phyloP scores from a whole-genome alignment of 257 asterid genomes.

The Ajuga chamaepitys region DNA sequence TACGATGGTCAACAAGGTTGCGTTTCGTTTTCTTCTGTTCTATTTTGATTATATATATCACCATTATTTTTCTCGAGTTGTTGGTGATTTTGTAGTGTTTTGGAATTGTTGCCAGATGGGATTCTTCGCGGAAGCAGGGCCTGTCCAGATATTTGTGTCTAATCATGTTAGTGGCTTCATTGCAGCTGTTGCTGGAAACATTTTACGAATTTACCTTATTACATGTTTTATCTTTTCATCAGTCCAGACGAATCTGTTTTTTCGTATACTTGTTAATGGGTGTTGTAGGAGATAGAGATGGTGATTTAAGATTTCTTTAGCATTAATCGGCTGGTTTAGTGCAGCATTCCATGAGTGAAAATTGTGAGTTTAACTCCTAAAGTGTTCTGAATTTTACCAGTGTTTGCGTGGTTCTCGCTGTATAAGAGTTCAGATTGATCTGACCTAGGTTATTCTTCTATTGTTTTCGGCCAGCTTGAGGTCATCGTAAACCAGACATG shows the following conservation, averaged over 20 bases:
- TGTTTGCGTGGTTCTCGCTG: too few species aligned
- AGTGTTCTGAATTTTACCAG: too few species aligned
- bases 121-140: conserved; percentile 96
- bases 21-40: background rate
- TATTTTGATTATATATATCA: background rate
- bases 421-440: too few species aligned
- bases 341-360: too few species aligned
- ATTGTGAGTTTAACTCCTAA: too few species aligned
- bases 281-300: background rate
- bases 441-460: too few species aligned
- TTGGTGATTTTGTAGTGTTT: background rate
- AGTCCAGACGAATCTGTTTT: background rate
- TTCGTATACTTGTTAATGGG: background rate
- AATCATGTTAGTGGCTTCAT: conserved; percentile 57
- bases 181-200: background rate
- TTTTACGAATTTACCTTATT: background rate
- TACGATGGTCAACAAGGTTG: conserved; percentile 87
- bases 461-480: too few species aligned
- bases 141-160: conserved; percentile 89
- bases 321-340: too few species aligned
- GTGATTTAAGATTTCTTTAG: background rate
- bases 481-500: too few species aligned
- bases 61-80: background rate
- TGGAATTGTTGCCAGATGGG: conserved; percentile 76
- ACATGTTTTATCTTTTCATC: background rate